These are phyloP conservation scores for Arachis hypogaea DNA, from an alignment of 306 rosid species.

Conservation along the genomic window DNA sequence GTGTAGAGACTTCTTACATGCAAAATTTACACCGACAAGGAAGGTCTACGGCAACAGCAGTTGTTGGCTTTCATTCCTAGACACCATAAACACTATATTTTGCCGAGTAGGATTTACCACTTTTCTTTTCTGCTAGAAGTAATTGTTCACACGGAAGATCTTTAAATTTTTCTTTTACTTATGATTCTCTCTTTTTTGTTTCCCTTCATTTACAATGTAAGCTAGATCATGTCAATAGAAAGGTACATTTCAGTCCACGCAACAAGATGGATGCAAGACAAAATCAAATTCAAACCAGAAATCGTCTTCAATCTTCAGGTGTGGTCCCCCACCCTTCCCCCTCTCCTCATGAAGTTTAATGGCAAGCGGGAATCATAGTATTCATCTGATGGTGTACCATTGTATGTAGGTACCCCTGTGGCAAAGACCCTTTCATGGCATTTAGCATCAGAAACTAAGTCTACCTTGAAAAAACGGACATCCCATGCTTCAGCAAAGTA, in stretches of 20 bases:
- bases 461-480: conserved; percentile 67
- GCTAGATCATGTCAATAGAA: conserved; percentile 75
- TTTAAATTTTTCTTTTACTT: conserved; percentile 35
- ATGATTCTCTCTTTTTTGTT: conserved; percentile 21
- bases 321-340: conserved; percentile 10
- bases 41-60: conserved; percentile 91
- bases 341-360: conserved; percentile 15
- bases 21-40: conserved; percentile 69
- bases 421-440: conserved; percentile 94
- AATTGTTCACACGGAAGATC: conserved; percentile 20
- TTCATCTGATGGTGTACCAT: conserved; percentile 27
- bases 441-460: conserved; percentile 86
- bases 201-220: conserved; percentile 54
- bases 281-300: conserved; percentile 60
- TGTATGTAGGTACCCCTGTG: conserved; percentile 55
- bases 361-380: conserved; percentile 14
- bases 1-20: conserved; percentile 79
- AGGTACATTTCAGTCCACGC: conserved; percentile 77
- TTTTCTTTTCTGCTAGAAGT: conserved; percentile 31
- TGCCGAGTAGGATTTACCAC: conserved; percentile 70
- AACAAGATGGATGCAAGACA: conserved; percentile 59
- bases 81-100: conserved; percentile 90
- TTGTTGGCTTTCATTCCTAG: conserved; percentile 77
- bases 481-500: conserved; percentile 59
- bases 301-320: conserved; percentile 71